Conservation (phyloP, 805 yeast genomes). For the Wickerhamiella azymoides region DNA sequence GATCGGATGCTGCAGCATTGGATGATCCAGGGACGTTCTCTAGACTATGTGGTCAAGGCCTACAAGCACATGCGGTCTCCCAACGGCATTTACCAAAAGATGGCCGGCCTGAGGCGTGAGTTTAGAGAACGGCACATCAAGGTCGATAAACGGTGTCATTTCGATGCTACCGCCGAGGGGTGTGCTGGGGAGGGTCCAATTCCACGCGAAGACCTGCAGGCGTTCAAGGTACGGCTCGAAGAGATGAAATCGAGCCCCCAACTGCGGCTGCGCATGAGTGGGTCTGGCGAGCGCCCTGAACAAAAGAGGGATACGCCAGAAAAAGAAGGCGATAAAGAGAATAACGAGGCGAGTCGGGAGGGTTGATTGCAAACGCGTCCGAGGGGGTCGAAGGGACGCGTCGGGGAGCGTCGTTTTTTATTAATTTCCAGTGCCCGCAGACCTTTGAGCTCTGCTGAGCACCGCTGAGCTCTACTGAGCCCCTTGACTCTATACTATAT, state of each 20-base stretch:
- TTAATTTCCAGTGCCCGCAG: too few species aligned
- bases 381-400: too few species aligned
- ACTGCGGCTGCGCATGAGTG: conserved; percentile 2
- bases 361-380: too few species aligned
- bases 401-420: too few species aligned
- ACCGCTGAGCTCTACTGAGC: too few species aligned
- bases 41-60: conserved; percentile 1
- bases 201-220: background rate
- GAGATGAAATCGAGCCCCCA: background rate
- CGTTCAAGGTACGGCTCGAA: background rate
- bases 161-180: background rate
- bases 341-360: too few species aligned
- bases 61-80: background rate
- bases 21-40: conserved; percentile 4
- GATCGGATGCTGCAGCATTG: conserved; percentile 3
- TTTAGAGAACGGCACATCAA: background rate
- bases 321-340: too few species aligned
- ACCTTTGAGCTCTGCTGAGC: too few species aligned
- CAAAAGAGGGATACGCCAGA: too few species aligned
- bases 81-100: conserved; percentile 4
- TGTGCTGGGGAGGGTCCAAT: background rate
- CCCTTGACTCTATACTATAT: too few species aligned
- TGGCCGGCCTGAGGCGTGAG: background rate
- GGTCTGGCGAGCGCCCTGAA: background rate
- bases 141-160: background rate